A percentile compares a stretch with the other conserved stretches of the same genome.
Evolutionary conservation across 1,284 basidiomycete species (phyloP).

Genomic region (Cryptococcus deneoformans): DNA sequence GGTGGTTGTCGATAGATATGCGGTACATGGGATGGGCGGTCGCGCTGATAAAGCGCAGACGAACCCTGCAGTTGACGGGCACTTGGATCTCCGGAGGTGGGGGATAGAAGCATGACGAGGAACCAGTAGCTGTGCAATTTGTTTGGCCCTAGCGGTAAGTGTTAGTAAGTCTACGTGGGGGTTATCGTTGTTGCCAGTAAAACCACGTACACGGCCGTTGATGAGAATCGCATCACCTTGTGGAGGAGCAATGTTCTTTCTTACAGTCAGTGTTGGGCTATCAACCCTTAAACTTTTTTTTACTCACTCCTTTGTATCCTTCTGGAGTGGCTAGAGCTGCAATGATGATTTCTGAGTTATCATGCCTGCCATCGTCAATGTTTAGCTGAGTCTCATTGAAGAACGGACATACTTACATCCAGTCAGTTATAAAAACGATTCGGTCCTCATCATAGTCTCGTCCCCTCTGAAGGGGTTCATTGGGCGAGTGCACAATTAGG

Average conservation of each 20-base stretch:
- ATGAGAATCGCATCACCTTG: slow-evolving; percentile 24
- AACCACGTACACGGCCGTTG: slow-evolving; percentile 21
- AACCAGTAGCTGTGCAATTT: slow-evolving; percentile 8
- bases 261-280: neutral
- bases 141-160: neutral
- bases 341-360: slow-evolving; percentile 23
- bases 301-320: slow-evolving; percentile 25
- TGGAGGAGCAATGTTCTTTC: slow-evolving; percentile 16
- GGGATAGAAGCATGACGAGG: slow-evolving; percentile 1
- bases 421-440: slow-evolving; percentile 27
- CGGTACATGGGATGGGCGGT: slow-evolving; percentile 8
- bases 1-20: slow-evolving; percentile 35
- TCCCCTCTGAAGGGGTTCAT: slow-evolving; percentile 20
- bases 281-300: neutral
- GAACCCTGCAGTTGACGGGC: slow-evolving; percentile 5
- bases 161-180: neutral
- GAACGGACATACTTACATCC: slow-evolving; percentile 21
- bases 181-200: neutral
- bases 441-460: slow-evolving; percentile 25
- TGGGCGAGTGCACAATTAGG: slow-evolving; percentile 26
- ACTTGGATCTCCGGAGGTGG: slow-evolving; percentile 12
- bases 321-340: slow-evolving; percentile 12
- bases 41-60: slow-evolving; percentile 24
- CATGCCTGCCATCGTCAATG: slow-evolving; percentile 15
- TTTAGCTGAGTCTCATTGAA: neutral